Conservation (phyloP, 371 early-diverging fungal genomes). For the Mortierella sp. region DNA sequence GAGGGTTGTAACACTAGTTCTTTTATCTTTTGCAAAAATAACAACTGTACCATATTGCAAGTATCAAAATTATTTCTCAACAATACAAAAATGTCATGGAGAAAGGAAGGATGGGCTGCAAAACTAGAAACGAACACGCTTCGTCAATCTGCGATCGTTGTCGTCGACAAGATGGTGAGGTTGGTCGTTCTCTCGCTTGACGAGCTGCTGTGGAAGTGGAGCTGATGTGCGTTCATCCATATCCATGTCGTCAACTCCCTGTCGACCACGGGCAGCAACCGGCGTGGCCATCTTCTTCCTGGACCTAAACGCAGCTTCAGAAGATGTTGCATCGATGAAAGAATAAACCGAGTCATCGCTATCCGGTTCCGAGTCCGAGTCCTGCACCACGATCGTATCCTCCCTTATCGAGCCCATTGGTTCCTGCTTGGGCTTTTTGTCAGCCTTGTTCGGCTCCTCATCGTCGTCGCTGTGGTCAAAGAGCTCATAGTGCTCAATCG, state of each 20-base stretch:
- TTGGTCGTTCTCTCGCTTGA: neutral
- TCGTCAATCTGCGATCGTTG: neutral
- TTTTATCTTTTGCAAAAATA: neutral
- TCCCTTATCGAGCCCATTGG: neutral
- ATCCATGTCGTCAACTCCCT: neutral
- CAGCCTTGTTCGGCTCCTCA: conserved; percentile 8
- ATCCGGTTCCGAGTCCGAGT: no score
- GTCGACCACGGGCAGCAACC: neutral
- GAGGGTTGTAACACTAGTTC: conserved; percentile 15
- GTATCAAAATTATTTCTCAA: neutral
- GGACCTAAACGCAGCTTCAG: neutral
- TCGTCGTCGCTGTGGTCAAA: conserved; percentile 20
- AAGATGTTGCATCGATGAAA: no score
- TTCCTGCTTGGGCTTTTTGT: neutral
- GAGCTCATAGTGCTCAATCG: conserved; percentile 8
- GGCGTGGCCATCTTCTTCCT: neutral
- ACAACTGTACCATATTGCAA: neutral
- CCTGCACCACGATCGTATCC: neutral
- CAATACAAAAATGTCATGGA: no score
- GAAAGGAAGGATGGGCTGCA: no score
- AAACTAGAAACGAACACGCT: neutral
- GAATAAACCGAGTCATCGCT: neutral
- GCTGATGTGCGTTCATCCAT: neutral
- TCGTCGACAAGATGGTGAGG: neutral
- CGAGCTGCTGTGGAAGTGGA: neutral